phyloP scores from a whole-genome alignment of 192 early-diverging fungal species.

The Umbelopsis vinacea region DNA sequence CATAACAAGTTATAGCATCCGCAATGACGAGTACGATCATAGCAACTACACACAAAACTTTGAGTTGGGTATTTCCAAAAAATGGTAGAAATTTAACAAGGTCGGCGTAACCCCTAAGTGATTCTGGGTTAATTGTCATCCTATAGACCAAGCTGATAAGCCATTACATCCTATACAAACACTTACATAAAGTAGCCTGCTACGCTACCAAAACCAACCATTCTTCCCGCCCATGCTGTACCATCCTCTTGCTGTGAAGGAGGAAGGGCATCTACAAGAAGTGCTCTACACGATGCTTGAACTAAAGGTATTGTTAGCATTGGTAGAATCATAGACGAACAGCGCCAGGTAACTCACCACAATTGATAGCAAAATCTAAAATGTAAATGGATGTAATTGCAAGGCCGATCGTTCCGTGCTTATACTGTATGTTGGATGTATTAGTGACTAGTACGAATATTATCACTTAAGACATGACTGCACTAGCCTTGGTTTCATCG shows the following conservation, averaged over 20 bases:
- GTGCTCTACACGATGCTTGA: conserved; percentile 82
- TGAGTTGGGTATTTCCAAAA: conserved; percentile 80
- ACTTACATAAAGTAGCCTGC: conserved; percentile 81
- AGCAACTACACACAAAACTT: conserved; percentile 81
- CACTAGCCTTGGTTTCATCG: conserved; percentile 34
- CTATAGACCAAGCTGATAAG: not conserved
- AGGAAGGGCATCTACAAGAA: conserved; percentile 86
- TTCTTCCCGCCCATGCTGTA: conserved; percentile 86
- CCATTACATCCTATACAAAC: not conserved
- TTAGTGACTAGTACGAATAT: not conserved
- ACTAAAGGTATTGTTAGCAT: conserved; percentile 46
- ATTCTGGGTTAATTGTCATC: no score
- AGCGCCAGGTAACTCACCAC: conserved; percentile 57
- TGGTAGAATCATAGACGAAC: not conserved
- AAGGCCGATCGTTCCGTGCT: conserved; percentile 55
- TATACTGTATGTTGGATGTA: conserved; percentile 22
- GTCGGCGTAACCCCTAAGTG: conserved; percentile 74
- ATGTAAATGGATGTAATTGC: conserved; percentile 86
- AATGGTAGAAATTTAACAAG: conserved; percentile 68
- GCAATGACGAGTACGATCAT: conserved; percentile 61
- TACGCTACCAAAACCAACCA: conserved; percentile 87
- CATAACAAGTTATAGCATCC: conserved; percentile 74
- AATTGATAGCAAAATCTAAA: conserved; percentile 94
- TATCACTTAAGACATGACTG: no score
- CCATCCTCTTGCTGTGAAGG: conserved; percentile 82